phyloP scores from a whole-genome alignment of 2,329 filamentous ascomycete species.

The Drechslerella dactyloides region DNA sequence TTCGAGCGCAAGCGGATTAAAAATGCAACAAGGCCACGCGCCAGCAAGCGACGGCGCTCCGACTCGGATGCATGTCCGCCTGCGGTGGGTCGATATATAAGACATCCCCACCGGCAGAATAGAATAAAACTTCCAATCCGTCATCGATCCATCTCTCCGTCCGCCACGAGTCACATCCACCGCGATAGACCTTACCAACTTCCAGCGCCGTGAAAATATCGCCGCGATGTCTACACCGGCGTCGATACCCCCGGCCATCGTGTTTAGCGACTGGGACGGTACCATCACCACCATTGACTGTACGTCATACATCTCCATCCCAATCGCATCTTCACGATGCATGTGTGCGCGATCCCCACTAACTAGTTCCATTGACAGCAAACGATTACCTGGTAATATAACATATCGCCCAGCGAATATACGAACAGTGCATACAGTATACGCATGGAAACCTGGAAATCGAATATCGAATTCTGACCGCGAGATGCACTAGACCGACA shows the following conservation, averaged over 20 bases:
- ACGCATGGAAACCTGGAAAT: too few relatives aligned
- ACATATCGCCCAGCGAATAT: background rate
- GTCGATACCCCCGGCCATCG: slow-evolving; percentile 69
- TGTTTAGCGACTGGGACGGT: slow-evolving; percentile 99
- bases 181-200: background rate
- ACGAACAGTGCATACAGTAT: background rate
- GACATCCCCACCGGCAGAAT: too few relatives aligned
- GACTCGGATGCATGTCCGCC: background rate
- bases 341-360: too few relatives aligned
- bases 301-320: slow-evolving; percentile 25
- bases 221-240: slow-evolving; percentile 45
- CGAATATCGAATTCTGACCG: background rate
- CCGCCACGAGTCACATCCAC: background rate
- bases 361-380: slow-evolving; percentile 3
- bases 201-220: background rate
- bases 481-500: slow-evolving; percentile 70
- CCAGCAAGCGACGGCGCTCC: background rate
- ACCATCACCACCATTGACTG: slow-evolving; percentile 59
- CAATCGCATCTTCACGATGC: background rate
- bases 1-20: background rate
- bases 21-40: background rate
- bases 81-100: too few relatives aligned
- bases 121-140: background rate
- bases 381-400: slow-evolving; percentile 49
- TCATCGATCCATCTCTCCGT: background rate